Conservation (phyloP, 2,329 filamentous ascomycete genomes). For the Cladosporium velox region DNA sequence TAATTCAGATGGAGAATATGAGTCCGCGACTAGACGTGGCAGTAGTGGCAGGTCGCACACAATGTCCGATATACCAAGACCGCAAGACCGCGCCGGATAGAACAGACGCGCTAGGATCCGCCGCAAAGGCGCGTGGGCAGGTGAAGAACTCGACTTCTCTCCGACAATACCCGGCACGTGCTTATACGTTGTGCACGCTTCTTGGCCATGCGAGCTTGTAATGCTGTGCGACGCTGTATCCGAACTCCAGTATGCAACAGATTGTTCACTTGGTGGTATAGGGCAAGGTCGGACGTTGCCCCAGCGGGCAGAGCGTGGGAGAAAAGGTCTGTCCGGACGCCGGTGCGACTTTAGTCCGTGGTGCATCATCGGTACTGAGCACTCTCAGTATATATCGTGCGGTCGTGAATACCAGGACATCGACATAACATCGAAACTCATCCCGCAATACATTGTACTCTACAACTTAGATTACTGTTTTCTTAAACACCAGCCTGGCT, state of each 20-base stretch:
- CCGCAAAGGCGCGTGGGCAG: constrained; percentile 7
- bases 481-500: background rate
- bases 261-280: constrained; percentile 3
- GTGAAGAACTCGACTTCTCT: background rate
- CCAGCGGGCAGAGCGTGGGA: constrained; percentile 10
- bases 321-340: constrained; percentile 15
- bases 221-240: background rate
- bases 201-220: constrained; percentile 8
- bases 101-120: constrained; percentile 17
- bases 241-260: background rate
- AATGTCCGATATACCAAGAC: constrained; percentile 17
- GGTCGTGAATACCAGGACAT: background rate
- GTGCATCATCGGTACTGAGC: background rate
- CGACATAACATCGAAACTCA: background rate
- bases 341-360: background rate
- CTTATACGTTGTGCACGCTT: background rate
- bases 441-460: background rate
- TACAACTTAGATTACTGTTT: background rate
- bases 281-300: constrained; percentile 14
- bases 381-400: constrained; percentile 10
- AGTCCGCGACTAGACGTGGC: background rate
- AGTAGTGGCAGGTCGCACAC: constrained; percentile 1
- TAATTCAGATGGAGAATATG: constrained; percentile 8
- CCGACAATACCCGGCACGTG: constrained; percentile 3
- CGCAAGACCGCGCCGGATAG: constrained; percentile 5